Evolutionary conservation across 2,329 filamentous ascomycete species (phyloP).

Genomic region (Colletotrichum karsti): DNA sequence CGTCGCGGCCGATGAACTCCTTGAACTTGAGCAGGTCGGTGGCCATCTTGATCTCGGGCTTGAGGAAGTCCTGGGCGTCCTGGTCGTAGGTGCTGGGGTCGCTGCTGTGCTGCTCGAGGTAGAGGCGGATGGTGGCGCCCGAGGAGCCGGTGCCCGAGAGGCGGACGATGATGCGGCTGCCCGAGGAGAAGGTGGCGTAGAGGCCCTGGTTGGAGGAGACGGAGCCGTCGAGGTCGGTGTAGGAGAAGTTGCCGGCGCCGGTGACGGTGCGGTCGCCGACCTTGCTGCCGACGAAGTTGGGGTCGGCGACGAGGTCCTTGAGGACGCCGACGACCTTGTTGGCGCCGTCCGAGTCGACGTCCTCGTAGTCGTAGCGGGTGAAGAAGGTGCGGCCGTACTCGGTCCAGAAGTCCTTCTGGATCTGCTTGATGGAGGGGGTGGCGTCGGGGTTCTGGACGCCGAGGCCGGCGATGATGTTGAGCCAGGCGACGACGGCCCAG

Average conservation of each 20-base stretch:
- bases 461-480: constrained; percentile 97
- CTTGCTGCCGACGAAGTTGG: constrained; percentile 81
- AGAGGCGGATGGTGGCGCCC: constrained; percentile 94
- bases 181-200: constrained; percentile 92
- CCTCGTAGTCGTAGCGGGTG: constrained; percentile 98
- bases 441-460: constrained; percentile 82
- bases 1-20: constrained; percentile 89
- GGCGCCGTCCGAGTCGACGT: constrained; percentile 90
- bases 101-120: constrained; percentile 93
- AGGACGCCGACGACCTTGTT: constrained; percentile 89
- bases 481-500: constrained; percentile 96
- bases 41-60: constrained; percentile 87
- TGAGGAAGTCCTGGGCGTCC: constrained; percentile 93
- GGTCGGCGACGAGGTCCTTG: constrained; percentile 77
- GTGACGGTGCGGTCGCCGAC: constrained; percentile 82
- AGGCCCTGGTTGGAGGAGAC: constrained; percentile 96
- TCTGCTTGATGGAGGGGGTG: constrained; percentile 92
- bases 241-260: constrained; percentile 95
- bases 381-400: constrained; percentile 98
- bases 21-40: constrained; percentile 90
- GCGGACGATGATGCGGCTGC: constrained; percentile 93
- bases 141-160: constrained; percentile 95
- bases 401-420: constrained; percentile 97
- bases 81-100: constrained; percentile 80
- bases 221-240: constrained; percentile 97